phyloP scores from a whole-genome alignment of 495 filamentous ascomycete species.

The Penicillium argentinense region DNA sequence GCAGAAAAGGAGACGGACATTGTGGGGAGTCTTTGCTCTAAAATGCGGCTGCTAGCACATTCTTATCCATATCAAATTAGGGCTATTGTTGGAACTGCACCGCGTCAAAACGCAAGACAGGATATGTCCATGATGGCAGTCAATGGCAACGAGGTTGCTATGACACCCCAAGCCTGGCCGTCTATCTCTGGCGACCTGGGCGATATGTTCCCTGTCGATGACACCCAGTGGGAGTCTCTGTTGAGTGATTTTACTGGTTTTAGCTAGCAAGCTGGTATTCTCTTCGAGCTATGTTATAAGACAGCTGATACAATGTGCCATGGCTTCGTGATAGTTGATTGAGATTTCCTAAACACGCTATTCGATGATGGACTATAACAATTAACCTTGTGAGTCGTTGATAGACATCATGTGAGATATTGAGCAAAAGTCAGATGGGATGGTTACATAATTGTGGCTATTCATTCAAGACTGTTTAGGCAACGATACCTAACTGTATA shows the following conservation, averaged over 20 bases:
- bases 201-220: conserved; percentile 23
- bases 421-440: too few relatives aligned
- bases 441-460: too few relatives aligned
- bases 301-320: too few relatives aligned
- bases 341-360: too few relatives aligned
- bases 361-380: too few relatives aligned
- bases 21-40: conserved; percentile 17
- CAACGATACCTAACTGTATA: too few relatives aligned
- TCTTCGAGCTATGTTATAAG: too few relatives aligned
- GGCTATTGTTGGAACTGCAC: conserved; percentile 4
- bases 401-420: too few relatives aligned
- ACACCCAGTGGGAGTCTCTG: conserved; percentile 22
- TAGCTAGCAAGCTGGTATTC: conserved; percentile 3
- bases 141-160: conserved; percentile 1
- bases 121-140: conserved; percentile 5
- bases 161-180: conserved; percentile 13
- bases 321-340: too few relatives aligned
- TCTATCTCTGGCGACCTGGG: conserved; percentile 20
- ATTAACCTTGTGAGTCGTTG: too few relatives aligned
- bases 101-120: conserved; percentile 2
- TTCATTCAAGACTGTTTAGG: too few relatives aligned
- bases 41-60: conserved; percentile 14
- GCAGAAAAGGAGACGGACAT: conserved; percentile 17
- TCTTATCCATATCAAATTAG: conserved; percentile 21
- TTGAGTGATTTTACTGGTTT: conserved; percentile 16